Conservation (phyloP, 2,329 filamentous ascomycete genomes). For the Bipolaris victoriae region DNA sequence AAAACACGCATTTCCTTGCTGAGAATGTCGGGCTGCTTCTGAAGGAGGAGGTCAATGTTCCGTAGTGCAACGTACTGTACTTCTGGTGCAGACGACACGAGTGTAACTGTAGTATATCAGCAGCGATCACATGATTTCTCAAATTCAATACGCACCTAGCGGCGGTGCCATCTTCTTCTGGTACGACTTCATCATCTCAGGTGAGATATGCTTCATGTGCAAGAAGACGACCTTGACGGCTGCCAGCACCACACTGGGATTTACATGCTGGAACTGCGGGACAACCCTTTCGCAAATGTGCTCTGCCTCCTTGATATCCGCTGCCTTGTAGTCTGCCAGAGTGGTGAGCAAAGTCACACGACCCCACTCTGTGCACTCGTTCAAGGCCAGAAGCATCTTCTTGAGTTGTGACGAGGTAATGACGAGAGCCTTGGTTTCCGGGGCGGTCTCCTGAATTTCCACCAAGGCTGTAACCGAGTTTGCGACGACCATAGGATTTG, state of each 20-base stretch:
- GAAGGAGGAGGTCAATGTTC: slow-evolving; percentile 94
- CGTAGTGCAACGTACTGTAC: slow-evolving; percentile 96
- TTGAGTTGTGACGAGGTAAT: slow-evolving; percentile 85
- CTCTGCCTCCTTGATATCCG: slow-evolving; percentile 94
- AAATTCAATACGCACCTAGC: slow-evolving; percentile 66
- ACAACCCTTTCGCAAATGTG: slow-evolving; percentile 97
- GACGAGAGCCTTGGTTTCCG: slow-evolving; percentile 84
- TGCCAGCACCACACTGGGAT: slow-evolving; percentile 94
- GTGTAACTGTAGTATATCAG: slow-evolving; percentile 70
- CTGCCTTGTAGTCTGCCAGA: slow-evolving; percentile 82
- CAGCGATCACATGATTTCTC: slow-evolving; percentile 12
- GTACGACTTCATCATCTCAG: slow-evolving; percentile 81
- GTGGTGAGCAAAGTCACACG: slow-evolving; percentile 91
- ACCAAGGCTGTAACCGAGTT: slow-evolving; percentile 94
- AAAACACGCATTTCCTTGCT: slow-evolving; percentile 98
- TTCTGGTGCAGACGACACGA: slow-evolving; percentile 93
- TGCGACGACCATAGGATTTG: slow-evolving; percentile 98
- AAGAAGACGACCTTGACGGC: slow-evolving; percentile 97
- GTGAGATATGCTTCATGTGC: slow-evolving; percentile 85
- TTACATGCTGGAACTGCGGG: slow-evolving; percentile 98
- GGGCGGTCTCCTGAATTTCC: slow-evolving; percentile 88
- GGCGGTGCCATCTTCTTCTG: slow-evolving; percentile 99
- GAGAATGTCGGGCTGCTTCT: slow-evolving; percentile 94
- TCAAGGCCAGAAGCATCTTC: slow-evolving; percentile 94
- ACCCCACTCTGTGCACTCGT: slow-evolving; percentile 99